Evolutionary conservation across 345 rosid species (phyloP).

Genomic region (Abelmoschus esculentus): DNA sequence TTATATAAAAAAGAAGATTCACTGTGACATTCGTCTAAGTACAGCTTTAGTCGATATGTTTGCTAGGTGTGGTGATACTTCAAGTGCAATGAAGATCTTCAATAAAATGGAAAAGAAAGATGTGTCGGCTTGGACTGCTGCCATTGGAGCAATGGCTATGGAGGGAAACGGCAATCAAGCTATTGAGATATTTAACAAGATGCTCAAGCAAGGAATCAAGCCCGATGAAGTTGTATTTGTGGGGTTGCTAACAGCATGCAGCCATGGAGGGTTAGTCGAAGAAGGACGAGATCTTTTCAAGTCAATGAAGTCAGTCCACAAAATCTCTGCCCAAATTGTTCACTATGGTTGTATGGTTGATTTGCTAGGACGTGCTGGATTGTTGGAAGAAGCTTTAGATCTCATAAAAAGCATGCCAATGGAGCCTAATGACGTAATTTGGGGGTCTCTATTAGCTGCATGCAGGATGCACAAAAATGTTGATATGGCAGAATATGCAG

Average conservation of each 20-base stretch:
- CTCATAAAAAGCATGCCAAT: constrained; percentile 40
- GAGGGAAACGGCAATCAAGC: constrained; percentile 39
- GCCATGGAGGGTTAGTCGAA: constrained; percentile 38
- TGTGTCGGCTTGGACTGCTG: constrained; percentile 58
- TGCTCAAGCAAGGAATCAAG: constrained; percentile 34
- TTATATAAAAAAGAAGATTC: constrained; percentile 31
- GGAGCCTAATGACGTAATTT: constrained; percentile 48
- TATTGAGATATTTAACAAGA: constrained; percentile 33
- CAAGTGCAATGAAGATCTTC: constrained; percentile 40
- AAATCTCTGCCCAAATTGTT: constrained; percentile 32
- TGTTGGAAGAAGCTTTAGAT: constrained; percentile 36
- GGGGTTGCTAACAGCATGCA: constrained; percentile 39
- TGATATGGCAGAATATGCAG: constrained; percentile 35
- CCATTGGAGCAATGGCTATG: constrained; percentile 43
- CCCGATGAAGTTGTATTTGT: constrained; percentile 39
- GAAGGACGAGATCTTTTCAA: constrained; percentile 38
- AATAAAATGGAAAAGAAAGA: constrained; percentile 37
- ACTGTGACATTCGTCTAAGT: constrained; percentile 35
- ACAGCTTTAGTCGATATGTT: constrained; percentile 51
- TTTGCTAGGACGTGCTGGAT: constrained; percentile 49
- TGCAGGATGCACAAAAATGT: constrained; percentile 37
- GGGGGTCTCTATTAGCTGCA: constrained; percentile 44
- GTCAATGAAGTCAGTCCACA: constrained; percentile 35
- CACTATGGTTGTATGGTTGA: constrained; percentile 64
- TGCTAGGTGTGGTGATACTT: constrained; percentile 50